These are phyloP conservation scores for Leccinum subrobustum DNA, from an alignment of 1,284 basidiomycete species.

Conservation along the genomic window DNA sequence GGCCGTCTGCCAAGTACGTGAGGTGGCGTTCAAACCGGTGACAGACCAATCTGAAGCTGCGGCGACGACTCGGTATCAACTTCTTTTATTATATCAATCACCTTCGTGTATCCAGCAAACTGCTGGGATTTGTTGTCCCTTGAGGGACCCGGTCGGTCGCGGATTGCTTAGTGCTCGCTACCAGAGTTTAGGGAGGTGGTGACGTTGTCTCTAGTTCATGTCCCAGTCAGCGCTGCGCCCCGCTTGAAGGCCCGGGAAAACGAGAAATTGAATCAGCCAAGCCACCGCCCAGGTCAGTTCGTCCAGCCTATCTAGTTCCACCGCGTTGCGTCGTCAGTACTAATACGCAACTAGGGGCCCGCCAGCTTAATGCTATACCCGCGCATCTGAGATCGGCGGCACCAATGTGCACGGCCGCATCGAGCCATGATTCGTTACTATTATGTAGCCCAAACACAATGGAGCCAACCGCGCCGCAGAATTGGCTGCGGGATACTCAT, in stretches of 20 bases:
- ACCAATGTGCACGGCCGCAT: background rate
- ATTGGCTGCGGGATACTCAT: background rate
- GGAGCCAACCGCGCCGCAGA: background rate
- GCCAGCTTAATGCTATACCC: background rate
- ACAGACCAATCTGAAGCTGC: background rate
- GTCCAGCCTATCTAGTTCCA: background rate
- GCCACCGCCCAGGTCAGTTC: background rate
- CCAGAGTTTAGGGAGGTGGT: background rate
- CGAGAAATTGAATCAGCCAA: background rate
- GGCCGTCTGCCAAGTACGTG: background rate
- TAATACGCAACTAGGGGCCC: background rate
- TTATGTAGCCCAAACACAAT: background rate
- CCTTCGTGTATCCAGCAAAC: background rate
- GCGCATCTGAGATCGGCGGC: background rate
- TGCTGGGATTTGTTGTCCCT: background rate
- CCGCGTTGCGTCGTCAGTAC: background rate
- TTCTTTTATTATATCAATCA: background rate
- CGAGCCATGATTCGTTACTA: background rate
- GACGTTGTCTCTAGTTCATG: background rate
- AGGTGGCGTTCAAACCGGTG: background rate
- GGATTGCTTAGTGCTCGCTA: background rate
- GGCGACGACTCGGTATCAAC: background rate
- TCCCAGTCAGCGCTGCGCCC: background rate
- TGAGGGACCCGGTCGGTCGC: background rate
- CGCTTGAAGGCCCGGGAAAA: background rate